phyloP scores from a whole-genome alignment of 176 grass and related monocot species.

The Pharus latifolius region DNA sequence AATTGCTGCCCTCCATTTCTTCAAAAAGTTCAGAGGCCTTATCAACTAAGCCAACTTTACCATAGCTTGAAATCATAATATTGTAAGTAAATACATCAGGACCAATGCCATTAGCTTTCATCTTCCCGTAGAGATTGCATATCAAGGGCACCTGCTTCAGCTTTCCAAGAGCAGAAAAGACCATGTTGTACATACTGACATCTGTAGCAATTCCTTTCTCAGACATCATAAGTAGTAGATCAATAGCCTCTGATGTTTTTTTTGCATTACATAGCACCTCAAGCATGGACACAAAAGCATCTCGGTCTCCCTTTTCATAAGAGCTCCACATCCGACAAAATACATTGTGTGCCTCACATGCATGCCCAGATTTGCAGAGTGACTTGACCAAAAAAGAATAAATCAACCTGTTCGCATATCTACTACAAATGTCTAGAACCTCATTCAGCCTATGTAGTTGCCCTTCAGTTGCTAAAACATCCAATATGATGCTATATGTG shows the following conservation, averaged over 20 bases:
- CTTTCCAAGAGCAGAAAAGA: slow-evolving; percentile 83
- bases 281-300: slow-evolving; percentile 85
- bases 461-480: slow-evolving; percentile 57
- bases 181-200: slow-evolving; percentile 81
- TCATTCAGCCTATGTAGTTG: slow-evolving; percentile 66
- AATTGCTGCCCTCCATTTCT: slow-evolving; percentile 64
- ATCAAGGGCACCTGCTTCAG: slow-evolving; percentile 72
- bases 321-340: slow-evolving; percentile 91
- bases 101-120: slow-evolving; percentile 59
- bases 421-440: slow-evolving; percentile 53
- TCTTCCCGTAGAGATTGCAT: slow-evolving; percentile 60
- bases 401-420: slow-evolving; percentile 44
- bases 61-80: slow-evolving; percentile 89
- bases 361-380: slow-evolving; percentile 78
- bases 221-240: slow-evolving; percentile 75
- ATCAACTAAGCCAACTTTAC: slow-evolving; percentile 76
- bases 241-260: slow-evolving; percentile 82
- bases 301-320: slow-evolving; percentile 56
- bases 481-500: slow-evolving; percentile 61
- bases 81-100: slow-evolving; percentile 95
- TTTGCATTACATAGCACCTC: slow-evolving; percentile 75
- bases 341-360: slow-evolving; percentile 71
- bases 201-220: slow-evolving; percentile 72
- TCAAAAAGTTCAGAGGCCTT: slow-evolving; percentile 68
- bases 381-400: slow-evolving; percentile 79